Conservation (phyloP, 2,329 filamentous ascomycete genomes). For the Aspergillus sp. region DNA sequence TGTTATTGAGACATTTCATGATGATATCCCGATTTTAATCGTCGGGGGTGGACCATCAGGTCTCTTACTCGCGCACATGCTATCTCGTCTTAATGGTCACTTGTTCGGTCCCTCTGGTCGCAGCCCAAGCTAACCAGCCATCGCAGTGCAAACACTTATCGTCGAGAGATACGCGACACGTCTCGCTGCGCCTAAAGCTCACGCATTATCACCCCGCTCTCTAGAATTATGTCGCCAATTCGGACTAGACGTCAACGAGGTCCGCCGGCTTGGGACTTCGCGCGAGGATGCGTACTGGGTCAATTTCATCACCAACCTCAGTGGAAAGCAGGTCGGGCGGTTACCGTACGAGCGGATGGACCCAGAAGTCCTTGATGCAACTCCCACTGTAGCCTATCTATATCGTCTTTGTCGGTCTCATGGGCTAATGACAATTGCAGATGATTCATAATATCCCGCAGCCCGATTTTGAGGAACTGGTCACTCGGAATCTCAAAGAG, state of each 20-base stretch:
- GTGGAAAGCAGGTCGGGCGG: slow-evolving; percentile 40
- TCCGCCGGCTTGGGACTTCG: slow-evolving; percentile 26
- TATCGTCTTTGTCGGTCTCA: neutral
- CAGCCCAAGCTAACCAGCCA: neutral
- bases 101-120: too few relatives aligned
- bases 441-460: slow-evolving; percentile 53
- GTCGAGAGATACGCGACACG: slow-evolving; percentile 33
- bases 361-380: slow-evolving; percentile 37
- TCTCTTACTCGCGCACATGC: slow-evolving; percentile 40
- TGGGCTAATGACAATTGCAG: slow-evolving; percentile 2
- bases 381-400: slow-evolving; percentile 33
- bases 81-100: slow-evolving; percentile 36
- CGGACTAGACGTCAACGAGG: slow-evolving; percentile 30
- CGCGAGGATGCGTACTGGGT: slow-evolving; percentile 45
- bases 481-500: slow-evolving; percentile 32
- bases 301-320: slow-evolving; percentile 47
- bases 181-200: slow-evolving; percentile 35
- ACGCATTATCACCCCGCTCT: slow-evolving; percentile 35
- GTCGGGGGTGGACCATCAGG: slow-evolving; percentile 44
- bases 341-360: slow-evolving; percentile 38
- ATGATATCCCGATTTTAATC: slow-evolving; percentile 30
- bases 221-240: slow-evolving; percentile 36
- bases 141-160: slow-evolving; percentile 32
- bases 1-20: too few relatives aligned
- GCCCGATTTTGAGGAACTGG: slow-evolving; percentile 45